Evolutionary conservation across 768 basidiomycete genomes (phyloP), one percentile per base, ranked within the genome.

Genomic region (Mycena galopus): DNA sequence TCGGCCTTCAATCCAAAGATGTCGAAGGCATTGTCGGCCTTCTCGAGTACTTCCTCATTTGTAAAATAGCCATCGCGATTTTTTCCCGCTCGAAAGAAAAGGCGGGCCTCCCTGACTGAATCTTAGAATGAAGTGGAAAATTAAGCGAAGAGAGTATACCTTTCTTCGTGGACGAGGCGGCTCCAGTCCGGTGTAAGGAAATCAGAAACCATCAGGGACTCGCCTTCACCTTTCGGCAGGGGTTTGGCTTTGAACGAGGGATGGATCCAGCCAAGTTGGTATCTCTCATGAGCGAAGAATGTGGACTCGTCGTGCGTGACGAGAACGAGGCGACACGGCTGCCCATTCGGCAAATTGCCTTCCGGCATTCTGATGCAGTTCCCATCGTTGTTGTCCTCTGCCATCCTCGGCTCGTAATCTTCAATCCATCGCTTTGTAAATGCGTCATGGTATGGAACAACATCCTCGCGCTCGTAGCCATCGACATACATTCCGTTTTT

Each of bases 401-500:
- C 14, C 58, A 81, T 79, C 25, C 72, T 16, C 35, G 73, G 72
- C 39, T 78, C 77, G 67, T 82, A 81, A 17, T 77, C 73, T 29
- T 76, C 56, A 23, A 47, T 77, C 76, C 77, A 81, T 8, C 71
- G 68, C 50, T 73, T 32, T 3, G 78, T 50, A 60, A 82, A 81
- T 14, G 71, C 64, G 7, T 81, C 72, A 5, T 74, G 74, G 59
- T 86, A 86, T 9, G 69, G 56, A 0, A 83, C 79, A n/a, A 86
- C 81, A 79, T 86, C 84, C 30, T 80, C 77, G 0, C 77, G 42
- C 58, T 85, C 81, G 75, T 85, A 84, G 0, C 85, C 80, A 75
- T 85, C 83, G 53, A 82, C 73, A 57, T 84, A 86, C 78, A 81
- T 81, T 2, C 82, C 84, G 30, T 81, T 83, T 25, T 76, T 65